Conservation (phyloP, 2,329 filamentous ascomycete species). For the Teratosphaeria nubilosa region DNA sequence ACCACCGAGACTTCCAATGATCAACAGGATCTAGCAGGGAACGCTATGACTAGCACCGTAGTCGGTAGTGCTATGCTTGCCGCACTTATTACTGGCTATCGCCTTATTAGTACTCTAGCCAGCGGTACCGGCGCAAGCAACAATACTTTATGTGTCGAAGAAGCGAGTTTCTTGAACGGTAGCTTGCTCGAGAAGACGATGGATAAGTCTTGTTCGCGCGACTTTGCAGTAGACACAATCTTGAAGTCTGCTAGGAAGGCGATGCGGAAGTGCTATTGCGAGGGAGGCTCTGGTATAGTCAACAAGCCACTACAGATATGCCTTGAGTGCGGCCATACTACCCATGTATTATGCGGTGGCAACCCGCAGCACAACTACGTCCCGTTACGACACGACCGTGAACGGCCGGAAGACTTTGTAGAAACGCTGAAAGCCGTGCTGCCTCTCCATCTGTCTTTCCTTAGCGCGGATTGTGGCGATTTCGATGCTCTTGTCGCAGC, state of each 20-base stretch:
- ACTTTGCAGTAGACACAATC: background rate
- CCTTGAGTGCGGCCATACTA: constrained; percentile 43
- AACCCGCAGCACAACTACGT: constrained; percentile 44
- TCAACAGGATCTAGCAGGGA: constrained; percentile 62
- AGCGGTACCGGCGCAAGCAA: background rate
- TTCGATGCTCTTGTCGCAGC: background rate
- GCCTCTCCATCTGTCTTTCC: constrained; percentile 13
- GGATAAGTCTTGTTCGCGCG: background rate
- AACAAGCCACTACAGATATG: constrained; percentile 38
- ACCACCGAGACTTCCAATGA: constrained; percentile 48
- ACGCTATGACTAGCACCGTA: constrained; percentile 69
- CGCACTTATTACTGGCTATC: constrained; percentile 41
- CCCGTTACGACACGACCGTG: constrained; percentile 17
- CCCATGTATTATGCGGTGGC: constrained; percentile 44
- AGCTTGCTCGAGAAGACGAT: background rate
- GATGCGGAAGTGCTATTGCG: constrained; percentile 43
- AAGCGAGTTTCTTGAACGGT: background rate
- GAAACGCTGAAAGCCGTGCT: constrained; percentile 9
- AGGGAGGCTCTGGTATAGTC: constrained; percentile 36
- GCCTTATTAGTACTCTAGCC: constrained; percentile 1
- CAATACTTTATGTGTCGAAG: no score
- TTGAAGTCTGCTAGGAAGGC: constrained; percentile 4
- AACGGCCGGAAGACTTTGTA: constrained; percentile 14
- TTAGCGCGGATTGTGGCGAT: background rate
- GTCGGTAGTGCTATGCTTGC: constrained; percentile 54